Evolutionary conservation across 1,284 basidiomycete genomes (phyloP).

Genomic region (Melampsora medusae): DNA sequence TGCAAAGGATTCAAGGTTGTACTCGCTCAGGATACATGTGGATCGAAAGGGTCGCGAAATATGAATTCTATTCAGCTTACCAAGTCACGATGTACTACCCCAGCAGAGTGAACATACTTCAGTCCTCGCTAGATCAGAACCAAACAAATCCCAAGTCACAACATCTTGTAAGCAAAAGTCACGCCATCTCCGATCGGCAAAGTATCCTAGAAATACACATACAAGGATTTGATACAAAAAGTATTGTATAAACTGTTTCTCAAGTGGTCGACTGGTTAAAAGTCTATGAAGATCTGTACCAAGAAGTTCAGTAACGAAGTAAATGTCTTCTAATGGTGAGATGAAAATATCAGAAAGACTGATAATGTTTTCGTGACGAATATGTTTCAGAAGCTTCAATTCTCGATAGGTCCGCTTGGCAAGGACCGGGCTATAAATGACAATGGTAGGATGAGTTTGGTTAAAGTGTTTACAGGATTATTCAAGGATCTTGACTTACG

Average conservation of each 20-base stretch:
- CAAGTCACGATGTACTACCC: slow-evolving; percentile 95
- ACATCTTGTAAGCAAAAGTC: neutral
- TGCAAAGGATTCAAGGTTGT: slow-evolving; percentile 52
- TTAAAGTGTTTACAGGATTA: neutral
- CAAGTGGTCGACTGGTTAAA: slow-evolving; percentile 89
- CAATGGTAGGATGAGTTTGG: neutral
- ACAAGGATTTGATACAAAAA: slow-evolving; percentile 98
- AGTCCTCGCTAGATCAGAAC: slow-evolving; percentile 71
- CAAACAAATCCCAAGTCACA: neutral
- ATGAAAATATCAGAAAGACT: slow-evolving; percentile 65
- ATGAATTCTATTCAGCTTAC: slow-evolving; percentile 58
- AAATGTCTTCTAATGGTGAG: slow-evolving; percentile 54
- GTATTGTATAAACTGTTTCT: slow-evolving; percentile 99
- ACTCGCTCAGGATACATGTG: neutral
- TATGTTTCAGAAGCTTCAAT: slow-evolving; percentile 96
- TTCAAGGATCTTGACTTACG: slow-evolving; percentile 53
- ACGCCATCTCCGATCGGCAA: neutral
- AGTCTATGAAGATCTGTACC: slow-evolving; percentile 97
- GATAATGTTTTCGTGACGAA: slow-evolving; percentile 84
- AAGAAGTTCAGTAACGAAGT: slow-evolving; percentile 98
- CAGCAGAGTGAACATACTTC: slow-evolving; percentile 99
- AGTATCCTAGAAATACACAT: slow-evolving; percentile 51
- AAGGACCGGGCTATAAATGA: slow-evolving; percentile 68
- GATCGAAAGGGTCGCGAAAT: neutral
- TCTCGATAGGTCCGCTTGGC: slow-evolving; percentile 97